Evolutionary conservation across 1,284 basidiomycete genomes (phyloP).

Genomic region (Apiotrichum mycotoxinovorans): DNA sequence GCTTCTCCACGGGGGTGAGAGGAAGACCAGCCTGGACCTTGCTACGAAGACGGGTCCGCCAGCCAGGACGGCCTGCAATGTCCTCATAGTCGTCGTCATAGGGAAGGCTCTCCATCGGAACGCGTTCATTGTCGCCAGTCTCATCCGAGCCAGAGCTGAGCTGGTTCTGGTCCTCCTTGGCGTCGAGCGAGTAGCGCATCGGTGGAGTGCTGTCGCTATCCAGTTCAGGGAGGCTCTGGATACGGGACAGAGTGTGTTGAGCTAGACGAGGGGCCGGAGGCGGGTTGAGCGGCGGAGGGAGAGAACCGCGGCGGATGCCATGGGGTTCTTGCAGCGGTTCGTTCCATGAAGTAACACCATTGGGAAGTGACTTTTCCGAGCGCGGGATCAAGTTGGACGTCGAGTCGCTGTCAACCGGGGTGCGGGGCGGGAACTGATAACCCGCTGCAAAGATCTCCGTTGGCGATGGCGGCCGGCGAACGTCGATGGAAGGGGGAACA

Average conservation of each 20-base stretch:
- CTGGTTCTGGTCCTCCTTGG: constrained; percentile 1
- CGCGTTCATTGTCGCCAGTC: constrained; percentile 1
- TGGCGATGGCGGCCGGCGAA: constrained; percentile 3
- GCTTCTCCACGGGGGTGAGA: constrained; percentile 15
- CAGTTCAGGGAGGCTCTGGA: constrained; percentile 44
- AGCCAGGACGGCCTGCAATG: not conserved
- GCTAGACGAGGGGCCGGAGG: constrained; percentile 6
- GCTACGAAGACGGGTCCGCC: constrained; percentile 15
- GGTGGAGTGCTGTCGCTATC: constrained; percentile 22
- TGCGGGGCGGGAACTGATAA: constrained; percentile 33
- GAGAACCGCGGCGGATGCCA: constrained; percentile 21
- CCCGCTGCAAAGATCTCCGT: constrained; percentile 27
- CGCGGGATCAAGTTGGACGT: constrained; percentile 13
- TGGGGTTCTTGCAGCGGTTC: not conserved
- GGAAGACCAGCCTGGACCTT: constrained; percentile 14
- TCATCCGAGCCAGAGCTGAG: constrained; percentile 5
- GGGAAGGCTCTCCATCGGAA: not conserved
- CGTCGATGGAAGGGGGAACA: not conserved
- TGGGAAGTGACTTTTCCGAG: not conserved
- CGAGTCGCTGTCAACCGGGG: constrained; percentile 11
- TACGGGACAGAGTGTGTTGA: constrained; percentile 29
- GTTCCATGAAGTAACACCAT: not conserved
- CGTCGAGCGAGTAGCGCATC: not conserved
- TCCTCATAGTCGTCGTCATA: constrained; percentile 12
- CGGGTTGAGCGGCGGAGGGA: constrained; percentile 22